Conservation (phyloP, 441 rosid species). For the Adansonia grandidieri region DNA sequence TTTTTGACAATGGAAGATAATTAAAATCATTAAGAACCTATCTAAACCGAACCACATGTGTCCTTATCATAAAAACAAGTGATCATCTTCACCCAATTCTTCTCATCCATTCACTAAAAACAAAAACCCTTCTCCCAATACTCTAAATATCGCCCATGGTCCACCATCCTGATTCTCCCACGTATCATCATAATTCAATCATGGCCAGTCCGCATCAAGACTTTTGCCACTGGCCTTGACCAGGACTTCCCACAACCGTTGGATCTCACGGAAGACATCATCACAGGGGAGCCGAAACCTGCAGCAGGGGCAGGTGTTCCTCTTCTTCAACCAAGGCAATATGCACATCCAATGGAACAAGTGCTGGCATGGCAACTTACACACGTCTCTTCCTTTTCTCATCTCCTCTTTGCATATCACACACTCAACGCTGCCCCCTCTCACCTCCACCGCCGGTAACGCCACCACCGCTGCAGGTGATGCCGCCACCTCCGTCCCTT, state of each 20-base stretch:
- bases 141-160: background rate
- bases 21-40: background rate
- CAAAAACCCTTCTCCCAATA: background rate
- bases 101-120: conserved; percentile 16
- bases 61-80: conserved; percentile 31
- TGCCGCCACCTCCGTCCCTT: conserved; percentile 55
- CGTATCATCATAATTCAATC: conserved; percentile 15
- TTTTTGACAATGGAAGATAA: no score
- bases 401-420: conserved; percentile 84
- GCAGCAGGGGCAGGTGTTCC: conserved; percentile 88
- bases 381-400: conserved; percentile 77
- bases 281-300: conserved; percentile 85
- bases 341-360: conserved; percentile 88
- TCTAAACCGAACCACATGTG: conserved; percentile 36
- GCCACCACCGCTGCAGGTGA: conserved; percentile 66
- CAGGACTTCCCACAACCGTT: conserved; percentile 74
- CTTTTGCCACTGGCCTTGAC: conserved; percentile 37
- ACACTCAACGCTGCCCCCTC: conserved; percentile 52
- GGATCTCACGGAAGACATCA: conserved; percentile 73
- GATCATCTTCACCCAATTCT: conserved; percentile 23
- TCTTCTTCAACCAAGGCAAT: conserved; percentile 78
- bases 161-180: conserved; percentile 25
- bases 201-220: background rate
- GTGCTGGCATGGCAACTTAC: conserved; percentile 89
- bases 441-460: conserved; percentile 59